Evolutionary conservation across 1,284 basidiomycete species (phyloP), one percentile per base, ranked within the genome.

Genomic region (Rhodotorula mucilaginosa): DNA sequence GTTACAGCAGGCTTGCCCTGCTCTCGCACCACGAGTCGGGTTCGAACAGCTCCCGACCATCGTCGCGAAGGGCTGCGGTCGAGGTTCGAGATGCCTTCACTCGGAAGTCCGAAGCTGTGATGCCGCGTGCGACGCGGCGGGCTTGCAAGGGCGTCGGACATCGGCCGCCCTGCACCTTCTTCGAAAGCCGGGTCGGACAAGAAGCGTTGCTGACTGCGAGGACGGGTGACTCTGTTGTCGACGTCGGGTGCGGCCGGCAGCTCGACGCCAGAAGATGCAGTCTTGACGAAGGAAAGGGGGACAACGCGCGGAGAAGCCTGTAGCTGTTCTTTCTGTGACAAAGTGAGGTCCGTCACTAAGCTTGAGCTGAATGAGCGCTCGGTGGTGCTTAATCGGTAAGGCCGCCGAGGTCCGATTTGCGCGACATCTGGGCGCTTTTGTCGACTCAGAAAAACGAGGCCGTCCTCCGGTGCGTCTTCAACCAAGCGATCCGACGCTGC

Each of bases 21-120:
- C 82, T 94, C 92, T 74, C 85, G 84, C 63, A 97, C 87, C 59
- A 93, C 87, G 51, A 97, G 83, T 57, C 89, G 88, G 82, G 90
- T 89, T 61, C 86, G 87, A 87, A 56, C n/a, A 26, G 54, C 13
- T 12, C 26, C n/a, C 26, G 54, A 56, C n/a, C 26, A 56, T 2
- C 39, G 39, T 44, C 39, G 39, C 10, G 39, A 44, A 44, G 39
- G 39, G 39, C 39, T 44, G 39, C 39, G 39, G 39, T 44, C 39
- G 39, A 44, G 39, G 2, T 44, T 44, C 2, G 39, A 44, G 39
- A 44, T 44, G 39, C 39, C 39, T 44, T 44, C 54, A 21, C 59
- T 47, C 26, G 57, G 34, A 23, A 51, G n/a, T 5, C 61, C 46
- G 52, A 61, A 67, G 51, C 65, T 72, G 54, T 68, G 62, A 39